Base-by-base conservation (phyloP, 139 green algal genomes). In the Astrephomene gubernaculifera region DNA sequence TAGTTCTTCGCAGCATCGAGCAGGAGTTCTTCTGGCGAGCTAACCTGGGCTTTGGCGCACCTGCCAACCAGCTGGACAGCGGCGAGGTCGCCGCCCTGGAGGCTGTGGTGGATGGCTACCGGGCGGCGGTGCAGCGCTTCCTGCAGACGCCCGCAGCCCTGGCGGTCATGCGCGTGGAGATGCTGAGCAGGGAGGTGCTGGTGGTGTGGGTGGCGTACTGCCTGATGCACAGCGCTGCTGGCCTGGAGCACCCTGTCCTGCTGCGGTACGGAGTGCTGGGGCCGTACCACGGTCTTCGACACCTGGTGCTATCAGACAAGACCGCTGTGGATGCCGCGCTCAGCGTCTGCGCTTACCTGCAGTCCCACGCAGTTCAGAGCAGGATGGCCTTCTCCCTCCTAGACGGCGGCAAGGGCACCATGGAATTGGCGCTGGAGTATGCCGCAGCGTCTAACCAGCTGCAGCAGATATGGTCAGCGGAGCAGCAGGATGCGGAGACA, bases 181-280 rank as follows among this genome's bases (percentile, higher is more conserved):
- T 91, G 21, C 88, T 83, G 83, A 91, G 87, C 86, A 83, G 90
- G 29, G 67, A 89, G 81, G 0, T 87, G 38, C 81, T 93, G 67
- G 78, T 92, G 44, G 65, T 68, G 60, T 94, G 90, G 90, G 60
- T 82, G 10, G 87, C 79, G 0, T 89, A 89, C 75, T 94, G 91
- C 88, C 39, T 91, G 0, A 68, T 53, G 17, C 68, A 87, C 36
- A 57, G 72, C 0, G 74, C 82, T 10, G 60, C 71, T 0, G 14
- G 4, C 9, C 25, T 27, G 45, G 38, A 65, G 60, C 82, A 89
- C 43, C 53, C 81, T 9, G 29, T 78, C 10, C 63, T 91, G 29
- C 38, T 14, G 21, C 31, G 25, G 6, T 93, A 89, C 35, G 74
- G 82, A 1, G 78, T 89, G 8, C 53, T 35, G 0, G 52, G 91